phyloP scores from a whole-genome alignment of 495 filamentous ascomycete genomes.

The Glonium stellatum region DNA sequence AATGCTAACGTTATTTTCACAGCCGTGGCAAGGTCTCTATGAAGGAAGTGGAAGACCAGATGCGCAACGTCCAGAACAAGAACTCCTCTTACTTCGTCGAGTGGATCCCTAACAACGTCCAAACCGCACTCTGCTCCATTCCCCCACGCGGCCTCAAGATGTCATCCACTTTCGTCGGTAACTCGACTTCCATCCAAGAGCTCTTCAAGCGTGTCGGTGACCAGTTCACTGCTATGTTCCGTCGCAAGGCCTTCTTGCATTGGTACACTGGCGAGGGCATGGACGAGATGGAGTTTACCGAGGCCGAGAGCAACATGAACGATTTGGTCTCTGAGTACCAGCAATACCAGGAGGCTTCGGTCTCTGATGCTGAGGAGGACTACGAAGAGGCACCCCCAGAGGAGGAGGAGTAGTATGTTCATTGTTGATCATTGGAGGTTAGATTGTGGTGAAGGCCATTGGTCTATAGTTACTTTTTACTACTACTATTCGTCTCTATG shows the following conservation, averaged over 20 bases:
- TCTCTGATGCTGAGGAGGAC: constrained; percentile 67
- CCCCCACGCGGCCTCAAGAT: constrained; percentile 97
- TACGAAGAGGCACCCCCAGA: constrained; percentile 53
- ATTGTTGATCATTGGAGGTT: not conserved
- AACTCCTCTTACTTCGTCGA: constrained; percentile 99
- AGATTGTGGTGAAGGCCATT: no score
- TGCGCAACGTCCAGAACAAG: constrained; percentile 99
- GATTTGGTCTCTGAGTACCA: constrained; percentile 99
- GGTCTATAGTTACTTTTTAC: not conserved
- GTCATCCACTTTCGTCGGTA: constrained; percentile 98
- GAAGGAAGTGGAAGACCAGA: constrained; percentile 99
- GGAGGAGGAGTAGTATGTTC: constrained; percentile 40
- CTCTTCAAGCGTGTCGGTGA: constrained; percentile 99
- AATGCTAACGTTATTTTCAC: constrained; percentile 30
- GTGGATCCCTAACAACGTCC: constrained; percentile 99
- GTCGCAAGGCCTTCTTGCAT: constrained; percentile 99
- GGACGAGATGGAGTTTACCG: constrained; percentile 99
- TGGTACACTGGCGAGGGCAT: constrained; percentile 99
- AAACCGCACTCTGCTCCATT: constrained; percentile 99
- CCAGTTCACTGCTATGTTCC: constrained; percentile 99
- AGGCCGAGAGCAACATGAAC: constrained; percentile 99
- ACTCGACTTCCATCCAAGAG: constrained; percentile 99
- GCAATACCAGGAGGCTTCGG: constrained; percentile 98
- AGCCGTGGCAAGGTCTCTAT: constrained; percentile 99
- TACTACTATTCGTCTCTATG: not conserved